These are phyloP conservation scores for Myxozyma neglecta DNA, from an alignment of 805 yeast genomes.

Conservation along the genomic window DNA sequence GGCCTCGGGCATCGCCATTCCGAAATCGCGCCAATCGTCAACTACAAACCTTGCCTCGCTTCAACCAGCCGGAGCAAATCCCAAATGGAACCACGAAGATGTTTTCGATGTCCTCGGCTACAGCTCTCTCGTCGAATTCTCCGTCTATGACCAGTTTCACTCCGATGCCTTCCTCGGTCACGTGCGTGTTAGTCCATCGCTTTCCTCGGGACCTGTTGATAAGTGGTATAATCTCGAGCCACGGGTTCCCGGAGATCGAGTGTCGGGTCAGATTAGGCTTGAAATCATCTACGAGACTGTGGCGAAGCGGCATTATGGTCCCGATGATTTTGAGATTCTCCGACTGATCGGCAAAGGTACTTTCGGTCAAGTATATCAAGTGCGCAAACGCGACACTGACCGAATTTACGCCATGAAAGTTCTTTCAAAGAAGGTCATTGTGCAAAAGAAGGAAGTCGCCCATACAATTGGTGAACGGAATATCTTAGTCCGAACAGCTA, in stretches of 20 bases:
- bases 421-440: slow-evolving; percentile 88
- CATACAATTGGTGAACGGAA: slow-evolving; percentile 97
- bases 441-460: slow-evolving; percentile 94
- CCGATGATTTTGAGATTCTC: slow-evolving; percentile 90
- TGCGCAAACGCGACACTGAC: slow-evolving; percentile 81
- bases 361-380: slow-evolving; percentile 97
- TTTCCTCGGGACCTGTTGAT: slow-evolving; percentile 47
- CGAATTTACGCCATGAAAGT: slow-evolving; percentile 98
- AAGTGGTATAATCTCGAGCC: slow-evolving; percentile 75
- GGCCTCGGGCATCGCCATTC: slow-evolving; percentile 39
- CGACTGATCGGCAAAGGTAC: slow-evolving; percentile 93
- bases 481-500: slow-evolving; percentile 87
- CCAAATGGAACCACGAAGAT: slow-evolving; percentile 91
- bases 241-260: slow-evolving; percentile 57
- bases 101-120: slow-evolving; percentile 87
- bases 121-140: slow-evolving; percentile 78
- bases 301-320: slow-evolving; percentile 78
- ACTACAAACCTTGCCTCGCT: slow-evolving; percentile 24
- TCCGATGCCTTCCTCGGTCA: slow-evolving; percentile 88
- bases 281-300: slow-evolving; percentile 70
- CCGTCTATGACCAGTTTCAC: slow-evolving; percentile 82
- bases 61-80: slow-evolving; percentile 50
- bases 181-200: slow-evolving; percentile 66
- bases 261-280: slow-evolving; percentile 75
- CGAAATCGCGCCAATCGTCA: slow-evolving; percentile 36